Conservation (phyloP, 192 early-diverging fungal species). For the Entomortierella parvispora region DNA sequence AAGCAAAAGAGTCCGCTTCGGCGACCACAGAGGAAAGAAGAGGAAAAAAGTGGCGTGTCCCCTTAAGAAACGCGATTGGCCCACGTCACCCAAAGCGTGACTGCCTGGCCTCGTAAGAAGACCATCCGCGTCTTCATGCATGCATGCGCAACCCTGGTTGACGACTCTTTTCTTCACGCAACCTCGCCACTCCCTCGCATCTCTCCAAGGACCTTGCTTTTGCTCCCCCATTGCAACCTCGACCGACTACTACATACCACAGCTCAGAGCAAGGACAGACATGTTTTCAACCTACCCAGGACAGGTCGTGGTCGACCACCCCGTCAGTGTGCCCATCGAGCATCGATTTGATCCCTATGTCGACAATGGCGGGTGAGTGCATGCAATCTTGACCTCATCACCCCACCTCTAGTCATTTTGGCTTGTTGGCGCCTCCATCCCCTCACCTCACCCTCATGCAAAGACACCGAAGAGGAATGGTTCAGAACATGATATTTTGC, state of each 20-base stretch:
- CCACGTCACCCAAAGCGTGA: constrained; percentile 32
- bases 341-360: constrained; percentile 91
- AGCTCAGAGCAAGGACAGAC: background rate
- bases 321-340: constrained; percentile 49
- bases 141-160: constrained; percentile 1
- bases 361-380: constrained; percentile 79
- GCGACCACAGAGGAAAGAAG: no score
- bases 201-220: background rate
- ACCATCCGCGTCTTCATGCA: background rate
- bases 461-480: no score
- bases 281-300: constrained; percentile 50
- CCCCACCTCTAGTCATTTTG: background rate
- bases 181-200: background rate
- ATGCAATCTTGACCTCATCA: background rate
- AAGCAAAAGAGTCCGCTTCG: no score
- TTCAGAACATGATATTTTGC: no score
- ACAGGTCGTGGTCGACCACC: constrained; percentile 52
- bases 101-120: constrained; percentile 38
- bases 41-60: constrained; percentile 3
- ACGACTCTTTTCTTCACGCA: background rate
- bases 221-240: no score
- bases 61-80: constrained; percentile 21
- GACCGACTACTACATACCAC: background rate
- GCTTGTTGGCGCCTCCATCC: background rate
- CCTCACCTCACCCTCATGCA: background rate